Percentiles rank a stretch among this genome's conserved stretches.
phyloP scores from a whole-genome alignment of 306 rosid genomes.

The Begonia fuchsioides region DNA sequence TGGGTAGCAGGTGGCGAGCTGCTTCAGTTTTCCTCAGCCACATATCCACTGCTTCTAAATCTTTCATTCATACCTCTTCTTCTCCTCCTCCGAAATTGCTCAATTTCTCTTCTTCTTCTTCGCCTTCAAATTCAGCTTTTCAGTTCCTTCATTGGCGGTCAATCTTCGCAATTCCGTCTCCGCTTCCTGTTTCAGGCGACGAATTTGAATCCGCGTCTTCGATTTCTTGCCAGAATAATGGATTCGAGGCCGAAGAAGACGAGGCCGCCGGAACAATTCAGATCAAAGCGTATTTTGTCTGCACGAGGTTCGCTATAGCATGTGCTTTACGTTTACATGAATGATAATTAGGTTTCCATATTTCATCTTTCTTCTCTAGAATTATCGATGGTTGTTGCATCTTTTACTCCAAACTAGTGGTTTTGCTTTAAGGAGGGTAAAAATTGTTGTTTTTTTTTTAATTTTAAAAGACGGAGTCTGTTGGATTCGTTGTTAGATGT shows the following conservation, averaged over 20 bases:
- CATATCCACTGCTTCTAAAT: constrained; percentile 19
- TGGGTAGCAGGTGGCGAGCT: constrained; percentile 75
- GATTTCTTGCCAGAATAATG: constrained; percentile 9
- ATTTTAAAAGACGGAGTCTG: background rate
- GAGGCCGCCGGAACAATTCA: constrained; percentile 44
- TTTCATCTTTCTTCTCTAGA: background rate
- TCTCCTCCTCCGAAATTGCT: constrained; percentile 5
- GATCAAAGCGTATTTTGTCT: constrained; percentile 74
- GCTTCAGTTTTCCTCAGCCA: constrained; percentile 33
- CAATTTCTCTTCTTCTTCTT: constrained; percentile 6
- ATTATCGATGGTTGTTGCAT: background rate
- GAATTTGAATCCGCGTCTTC: constrained; percentile 27
- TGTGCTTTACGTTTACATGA: background rate
- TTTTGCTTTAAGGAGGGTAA: no score
- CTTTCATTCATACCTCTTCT: constrained; percentile 4
- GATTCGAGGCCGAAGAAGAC: constrained; percentile 13
- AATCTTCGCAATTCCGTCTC: constrained; percentile 43
- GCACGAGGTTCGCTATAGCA: constrained; percentile 47
- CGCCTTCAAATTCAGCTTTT: constrained; percentile 4
- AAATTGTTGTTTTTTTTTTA: no score
- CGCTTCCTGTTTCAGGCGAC: constrained; percentile 11
- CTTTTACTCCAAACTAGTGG: no score
- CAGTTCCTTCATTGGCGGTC: constrained; percentile 23
- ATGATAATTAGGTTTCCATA: background rate
- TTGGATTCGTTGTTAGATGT: constrained; percentile 6